Conservation (phyloP, 2,329 filamentous ascomycete species). For the Ceratocystiopsis sp. region DNA sequence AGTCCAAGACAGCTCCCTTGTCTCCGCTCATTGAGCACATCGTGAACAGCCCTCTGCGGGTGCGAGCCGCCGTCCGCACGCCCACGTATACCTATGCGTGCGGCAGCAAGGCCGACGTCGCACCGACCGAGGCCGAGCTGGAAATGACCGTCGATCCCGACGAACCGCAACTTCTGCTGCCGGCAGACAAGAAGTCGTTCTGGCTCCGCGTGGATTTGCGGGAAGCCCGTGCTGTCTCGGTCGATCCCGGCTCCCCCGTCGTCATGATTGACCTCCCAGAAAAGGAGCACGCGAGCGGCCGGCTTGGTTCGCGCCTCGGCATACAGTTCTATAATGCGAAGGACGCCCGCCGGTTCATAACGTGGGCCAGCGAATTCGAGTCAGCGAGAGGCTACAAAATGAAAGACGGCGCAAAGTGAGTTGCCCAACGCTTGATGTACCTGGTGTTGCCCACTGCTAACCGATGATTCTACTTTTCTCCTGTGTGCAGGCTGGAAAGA, state of each 20-base stretch:
- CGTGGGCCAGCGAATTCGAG: not conserved
- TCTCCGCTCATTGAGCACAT: not conserved
- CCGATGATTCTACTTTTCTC: not conserved
- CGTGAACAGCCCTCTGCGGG: not conserved
- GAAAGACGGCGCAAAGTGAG: not conserved
- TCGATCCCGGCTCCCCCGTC: not conserved
- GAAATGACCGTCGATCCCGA: not conserved
- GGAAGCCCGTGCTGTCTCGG: not conserved
- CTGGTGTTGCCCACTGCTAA: too few relatives aligned
- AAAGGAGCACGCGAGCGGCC: not conserved
- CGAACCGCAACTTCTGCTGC: not conserved
- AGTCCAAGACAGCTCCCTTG: not conserved
- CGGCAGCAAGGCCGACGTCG: not conserved
- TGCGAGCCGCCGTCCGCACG: slow-evolving; percentile 2
- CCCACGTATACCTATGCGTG: not conserved
- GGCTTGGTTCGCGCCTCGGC: not conserved
- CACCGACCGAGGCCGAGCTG: not conserved
- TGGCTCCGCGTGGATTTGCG: slow-evolving; percentile 3
- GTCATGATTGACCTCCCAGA: not conserved
- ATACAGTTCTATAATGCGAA: slow-evolving; percentile 1
- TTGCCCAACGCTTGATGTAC: not conserved
- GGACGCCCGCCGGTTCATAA: slow-evolving; percentile 1
- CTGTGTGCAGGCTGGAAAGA: not conserved
- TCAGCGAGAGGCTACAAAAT: not conserved
- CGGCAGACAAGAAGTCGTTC: not conserved